These are phyloP conservation scores for Aspergillus latus DNA, from an alignment of 2,329 filamentous ascomycete genomes.

Conservation along the genomic window DNA sequence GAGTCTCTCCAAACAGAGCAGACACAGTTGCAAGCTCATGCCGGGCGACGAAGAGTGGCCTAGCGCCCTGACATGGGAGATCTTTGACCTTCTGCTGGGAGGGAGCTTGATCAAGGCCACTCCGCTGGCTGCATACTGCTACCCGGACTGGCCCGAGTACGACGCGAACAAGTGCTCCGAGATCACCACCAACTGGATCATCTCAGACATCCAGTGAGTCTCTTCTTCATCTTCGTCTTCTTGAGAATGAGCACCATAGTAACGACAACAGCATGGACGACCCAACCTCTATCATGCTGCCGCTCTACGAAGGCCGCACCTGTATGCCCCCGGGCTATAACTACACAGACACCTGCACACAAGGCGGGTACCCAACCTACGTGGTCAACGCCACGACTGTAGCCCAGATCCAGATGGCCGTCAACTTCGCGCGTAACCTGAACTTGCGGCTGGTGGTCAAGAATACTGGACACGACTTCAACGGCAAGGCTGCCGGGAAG, in stretches of 20 bases:
- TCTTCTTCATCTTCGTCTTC: too few relatives aligned
- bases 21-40: conserved; percentile 39
- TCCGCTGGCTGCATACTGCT: conserved; percentile 37
- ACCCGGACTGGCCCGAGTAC: conserved; percentile 33
- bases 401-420: conserved; percentile 37
- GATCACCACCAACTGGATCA: conserved; percentile 31
- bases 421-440: conserved; percentile 27
- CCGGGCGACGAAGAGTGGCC: conserved; percentile 27
- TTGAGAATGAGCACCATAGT: neutral
- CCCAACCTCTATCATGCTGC: conserved; percentile 29
- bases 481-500: conserved; percentile 56
- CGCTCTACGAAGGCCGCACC: conserved; percentile 26
- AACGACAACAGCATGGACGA: conserved; percentile 13
- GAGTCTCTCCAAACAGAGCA: conserved; percentile 31
- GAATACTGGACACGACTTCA: conserved; percentile 51
- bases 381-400: conserved; percentile 36
- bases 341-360: conserved; percentile 27
- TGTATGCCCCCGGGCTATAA: conserved; percentile 37
- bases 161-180: conserved; percentile 33
- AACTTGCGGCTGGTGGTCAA: conserved; percentile 40
- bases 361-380: conserved; percentile 34
- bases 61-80: conserved; percentile 17
- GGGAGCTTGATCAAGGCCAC: conserved; percentile 33
- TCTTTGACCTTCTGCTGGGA: conserved; percentile 42
- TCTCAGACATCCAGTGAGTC: conserved; percentile 16